These are phyloP conservation scores for Alternaria sp. DNA, from an alignment of 2,329 filamentous ascomycete species.

Conservation along the genomic window DNA sequence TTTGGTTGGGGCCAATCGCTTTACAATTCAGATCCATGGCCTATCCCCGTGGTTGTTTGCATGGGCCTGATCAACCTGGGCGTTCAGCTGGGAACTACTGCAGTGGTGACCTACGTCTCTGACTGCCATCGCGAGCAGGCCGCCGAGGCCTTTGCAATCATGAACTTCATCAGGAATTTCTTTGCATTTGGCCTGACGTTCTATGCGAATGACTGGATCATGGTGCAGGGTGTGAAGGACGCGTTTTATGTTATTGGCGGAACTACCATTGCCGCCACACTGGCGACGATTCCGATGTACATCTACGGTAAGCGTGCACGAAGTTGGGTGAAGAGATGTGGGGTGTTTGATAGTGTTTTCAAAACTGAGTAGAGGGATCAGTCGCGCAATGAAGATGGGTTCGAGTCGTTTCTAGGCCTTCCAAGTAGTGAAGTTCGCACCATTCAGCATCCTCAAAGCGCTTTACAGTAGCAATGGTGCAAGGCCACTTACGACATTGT, in stretches of 20 bases:
- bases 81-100: conserved; percentile 34
- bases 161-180: conserved; percentile 42
- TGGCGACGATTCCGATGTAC: conserved; percentile 38
- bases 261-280: conserved; percentile 31
- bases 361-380: conserved; percentile 8
- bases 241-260: conserved; percentile 36
- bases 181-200: conserved; percentile 38
- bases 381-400: background rate
- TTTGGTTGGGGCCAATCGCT: conserved; percentile 37
- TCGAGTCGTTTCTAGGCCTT: background rate
- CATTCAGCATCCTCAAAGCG: background rate
- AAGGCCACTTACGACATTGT: background rate
- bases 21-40: conserved; percentile 33
- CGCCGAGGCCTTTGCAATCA: conserved; percentile 38
- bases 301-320: conserved; percentile 37
- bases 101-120: conserved; percentile 35
- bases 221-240: conserved; percentile 29
- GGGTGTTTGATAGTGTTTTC: conserved; percentile 31
- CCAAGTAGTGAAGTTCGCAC: background rate
- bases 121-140: conserved; percentile 39
- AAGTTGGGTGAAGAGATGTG: conserved; percentile 46
- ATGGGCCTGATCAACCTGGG: conserved; percentile 40
- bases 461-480: background rate
- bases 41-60: conserved; percentile 38
- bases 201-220: conserved; percentile 38